These are phyloP conservation scores for Wallacemonas sp. DNA, from an alignment of 208 protist genomes.

Conservation along the genomic window DNA sequence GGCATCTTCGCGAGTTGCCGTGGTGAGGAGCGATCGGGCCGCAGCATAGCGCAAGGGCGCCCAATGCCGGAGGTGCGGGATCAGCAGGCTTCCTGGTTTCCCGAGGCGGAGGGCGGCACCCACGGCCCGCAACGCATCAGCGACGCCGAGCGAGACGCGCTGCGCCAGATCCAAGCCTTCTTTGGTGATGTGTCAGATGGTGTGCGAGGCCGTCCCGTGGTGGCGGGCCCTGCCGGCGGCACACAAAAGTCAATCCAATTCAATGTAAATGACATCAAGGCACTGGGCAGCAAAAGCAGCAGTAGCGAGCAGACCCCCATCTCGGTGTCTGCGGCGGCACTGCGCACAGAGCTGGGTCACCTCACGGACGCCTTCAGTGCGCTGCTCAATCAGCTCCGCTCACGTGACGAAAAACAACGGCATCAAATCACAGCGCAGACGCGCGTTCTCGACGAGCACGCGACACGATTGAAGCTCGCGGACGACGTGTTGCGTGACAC, in stretches of 20 bases:
- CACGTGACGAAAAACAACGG: slow-evolving; percentile 29
- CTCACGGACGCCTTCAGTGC: slow-evolving; percentile 28
- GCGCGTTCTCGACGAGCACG: slow-evolving; percentile 43
- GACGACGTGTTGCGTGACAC: slow-evolving; percentile 58
- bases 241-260: neutral
- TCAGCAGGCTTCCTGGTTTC: slow-evolving; percentile 3
- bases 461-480: slow-evolving; percentile 62
- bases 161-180: neutral
- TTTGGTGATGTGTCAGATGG: neutral
- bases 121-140: neutral
- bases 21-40: neutral
- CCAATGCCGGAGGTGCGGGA: slow-evolving; percentile 15
- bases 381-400: slow-evolving; percentile 43
- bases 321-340: neutral
- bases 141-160: neutral
- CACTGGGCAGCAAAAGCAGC: too few species aligned
- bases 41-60: neutral
- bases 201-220: slow-evolving; percentile 1
- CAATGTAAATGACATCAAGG: too few species aligned
- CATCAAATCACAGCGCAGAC: slow-evolving; percentile 45
- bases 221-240: neutral
- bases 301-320: neutral
- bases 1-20: neutral
- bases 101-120: neutral
- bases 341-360: slow-evolving; percentile 14